These are phyloP conservation scores for Candida tetrigidarum DNA, from an alignment of 1,139 yeast species.

Conservation along the genomic window DNA sequence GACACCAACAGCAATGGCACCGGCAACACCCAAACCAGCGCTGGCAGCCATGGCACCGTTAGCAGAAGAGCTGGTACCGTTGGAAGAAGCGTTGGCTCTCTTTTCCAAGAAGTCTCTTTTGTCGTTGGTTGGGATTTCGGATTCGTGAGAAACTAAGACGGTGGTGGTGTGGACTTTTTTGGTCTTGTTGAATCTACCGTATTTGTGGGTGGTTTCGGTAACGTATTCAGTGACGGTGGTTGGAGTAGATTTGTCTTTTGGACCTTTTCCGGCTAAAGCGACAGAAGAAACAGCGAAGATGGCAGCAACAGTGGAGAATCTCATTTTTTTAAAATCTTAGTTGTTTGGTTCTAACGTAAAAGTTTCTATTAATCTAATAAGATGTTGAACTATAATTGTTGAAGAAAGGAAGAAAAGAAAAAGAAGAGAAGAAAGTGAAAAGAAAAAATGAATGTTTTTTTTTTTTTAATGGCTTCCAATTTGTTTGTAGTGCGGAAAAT, in stretches of 20 bases:
- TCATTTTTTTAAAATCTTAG: conserved; percentile 9
- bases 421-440: neutral
- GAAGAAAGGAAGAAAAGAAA: neutral
- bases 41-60: conserved; percentile 26
- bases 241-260: conserved; percentile 11
- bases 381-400: neutral
- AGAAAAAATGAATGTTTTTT: neutral
- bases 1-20: conserved; percentile 39
- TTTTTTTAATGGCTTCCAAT: neutral
- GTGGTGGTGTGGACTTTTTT: conserved; percentile 32
- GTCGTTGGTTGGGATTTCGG: conserved; percentile 13
- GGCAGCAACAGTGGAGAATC: conserved; percentile 14
- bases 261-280: conserved; percentile 14
- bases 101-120: conserved; percentile 15
- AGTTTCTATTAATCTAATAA: neutral
- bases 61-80: conserved; percentile 21
- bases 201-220: conserved; percentile 18
- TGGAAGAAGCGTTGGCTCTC: conserved; percentile 15
- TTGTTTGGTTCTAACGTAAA: too few species aligned
- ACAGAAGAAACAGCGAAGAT: conserved; percentile 14
- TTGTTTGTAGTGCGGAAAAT: too few species aligned
- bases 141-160: conserved; percentile 22
- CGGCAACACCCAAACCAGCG: conserved; percentile 36
- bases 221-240: conserved; percentile 14
- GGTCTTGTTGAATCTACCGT: conserved; percentile 51